These are phyloP conservation scores for Volvariella surrecta DNA, from an alignment of 1,284 basidiomycete genomes.

Conservation along the genomic window DNA sequence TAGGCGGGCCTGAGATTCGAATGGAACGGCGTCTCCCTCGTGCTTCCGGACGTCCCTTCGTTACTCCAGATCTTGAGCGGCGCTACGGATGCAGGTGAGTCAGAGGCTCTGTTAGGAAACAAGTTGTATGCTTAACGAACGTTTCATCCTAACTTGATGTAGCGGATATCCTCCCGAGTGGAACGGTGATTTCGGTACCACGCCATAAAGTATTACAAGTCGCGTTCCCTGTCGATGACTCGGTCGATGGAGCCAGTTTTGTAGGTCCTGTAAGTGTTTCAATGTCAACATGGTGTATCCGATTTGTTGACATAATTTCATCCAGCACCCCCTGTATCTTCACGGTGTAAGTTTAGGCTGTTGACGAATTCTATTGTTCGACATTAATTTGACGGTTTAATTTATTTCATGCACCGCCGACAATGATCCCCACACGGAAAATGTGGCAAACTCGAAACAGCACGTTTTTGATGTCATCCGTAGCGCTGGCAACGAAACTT, in stretches of 20 bases:
- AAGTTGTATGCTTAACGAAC: no score
- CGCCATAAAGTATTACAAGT: constrained; percentile 31
- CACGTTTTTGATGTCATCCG: constrained; percentile 26
- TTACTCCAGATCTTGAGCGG: constrained; percentile 37
- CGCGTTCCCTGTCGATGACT: constrained; percentile 14
- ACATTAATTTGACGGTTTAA: neutral
- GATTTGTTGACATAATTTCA: neutral
- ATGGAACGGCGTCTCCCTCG: constrained; percentile 22
- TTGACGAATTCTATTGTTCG: no score
- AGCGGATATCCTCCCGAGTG: constrained; percentile 2
- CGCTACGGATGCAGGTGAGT: constrained; percentile 9
- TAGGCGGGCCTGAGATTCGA: constrained; percentile 13
- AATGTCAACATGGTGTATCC: no score
- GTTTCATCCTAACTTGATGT: no score
- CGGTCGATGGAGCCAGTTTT: neutral
- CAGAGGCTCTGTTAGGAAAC: no score
- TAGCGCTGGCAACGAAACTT: constrained; percentile 20
- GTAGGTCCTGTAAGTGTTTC: constrained; percentile 15
- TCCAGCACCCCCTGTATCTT: constrained; percentile 24
- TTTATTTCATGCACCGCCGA: no score
- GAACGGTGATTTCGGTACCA: constrained; percentile 17
- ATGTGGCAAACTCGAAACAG: constrained; percentile 8
- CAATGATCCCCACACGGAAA: no score
- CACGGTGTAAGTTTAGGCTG: constrained; percentile 24
- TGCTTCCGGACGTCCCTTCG: constrained; percentile 23